A percentile compares a stretch with the other conserved stretches of the same genome.
Evolutionary conservation across 83 land plant species (phyloP).

Genomic region (Picea engelmannii): DNA sequence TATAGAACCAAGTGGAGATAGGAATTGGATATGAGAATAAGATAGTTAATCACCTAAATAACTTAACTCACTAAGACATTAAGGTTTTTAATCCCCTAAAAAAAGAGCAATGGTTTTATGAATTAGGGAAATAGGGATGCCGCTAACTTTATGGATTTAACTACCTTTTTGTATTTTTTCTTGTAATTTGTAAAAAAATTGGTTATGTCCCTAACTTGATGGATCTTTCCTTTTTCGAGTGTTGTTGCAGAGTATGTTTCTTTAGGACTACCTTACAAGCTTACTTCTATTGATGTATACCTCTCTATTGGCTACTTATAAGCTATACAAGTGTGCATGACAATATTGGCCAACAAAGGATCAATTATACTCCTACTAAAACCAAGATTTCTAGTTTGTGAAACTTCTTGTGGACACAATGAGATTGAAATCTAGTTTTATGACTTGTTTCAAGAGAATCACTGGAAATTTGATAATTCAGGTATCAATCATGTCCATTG

Average conservation of each 20-base stretch:
- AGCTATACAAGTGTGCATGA: slow-evolving; percentile 70
- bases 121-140: too few species aligned
- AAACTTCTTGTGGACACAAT: slow-evolving; percentile 48
- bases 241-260: slow-evolving; percentile 84
- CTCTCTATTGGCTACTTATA: slow-evolving; percentile 86
- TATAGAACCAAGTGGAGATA: too few species aligned
- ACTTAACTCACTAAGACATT: too few species aligned
- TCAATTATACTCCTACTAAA: slow-evolving; percentile 81
- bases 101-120: too few species aligned
- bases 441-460: slow-evolving; percentile 66
- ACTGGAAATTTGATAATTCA: slow-evolving; percentile 89
- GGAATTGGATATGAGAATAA: too few species aligned
- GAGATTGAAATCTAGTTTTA: slow-evolving; percentile 59
- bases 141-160: too few species aligned
- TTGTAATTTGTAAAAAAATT: too few species aligned
- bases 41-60: too few species aligned
- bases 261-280: slow-evolving; percentile 45
- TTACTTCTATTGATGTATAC: slow-evolving; percentile 63
- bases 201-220: too few species aligned
- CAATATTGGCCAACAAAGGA: slow-evolving; percentile 61
- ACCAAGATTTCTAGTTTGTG: slow-evolving; percentile 91
- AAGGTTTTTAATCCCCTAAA: too few species aligned
- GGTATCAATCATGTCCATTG: too few species aligned
- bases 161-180: too few species aligned
- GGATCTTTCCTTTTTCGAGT: slow-evolving; percentile 24